Conservation (phyloP, 2,329 filamentous ascomycete genomes). For the Monilinia aucupariae region DNA sequence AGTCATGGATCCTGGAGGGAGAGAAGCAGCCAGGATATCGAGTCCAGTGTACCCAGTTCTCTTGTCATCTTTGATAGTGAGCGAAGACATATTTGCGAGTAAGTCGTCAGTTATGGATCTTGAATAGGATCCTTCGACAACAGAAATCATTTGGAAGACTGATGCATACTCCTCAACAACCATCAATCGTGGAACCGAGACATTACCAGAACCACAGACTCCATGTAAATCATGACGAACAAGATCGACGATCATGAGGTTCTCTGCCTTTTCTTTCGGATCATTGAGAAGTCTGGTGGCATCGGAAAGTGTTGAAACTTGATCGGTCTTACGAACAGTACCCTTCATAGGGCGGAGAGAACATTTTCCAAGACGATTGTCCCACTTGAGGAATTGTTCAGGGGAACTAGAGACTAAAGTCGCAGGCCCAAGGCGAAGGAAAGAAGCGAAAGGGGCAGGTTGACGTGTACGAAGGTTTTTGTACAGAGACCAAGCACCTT, state of each 20-base stretch:
- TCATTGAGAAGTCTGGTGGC: slow-evolving; percentile 69
- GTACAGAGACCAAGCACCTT: slow-evolving; percentile 33
- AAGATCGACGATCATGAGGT: slow-evolving; percentile 95
- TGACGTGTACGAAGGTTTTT: slow-evolving; percentile 31
- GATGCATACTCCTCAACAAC: slow-evolving; percentile 85
- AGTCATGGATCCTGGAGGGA: slow-evolving; percentile 94
- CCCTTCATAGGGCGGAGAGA: slow-evolving; percentile 95
- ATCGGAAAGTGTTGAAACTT: slow-evolving; percentile 60
- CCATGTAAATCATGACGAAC: slow-evolving; percentile 90
- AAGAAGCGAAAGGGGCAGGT: slow-evolving; percentile 59
- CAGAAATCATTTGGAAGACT: slow-evolving; percentile 86
- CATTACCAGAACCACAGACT: slow-evolving; percentile 69
- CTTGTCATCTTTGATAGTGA: slow-evolving; percentile 12
- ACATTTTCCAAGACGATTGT: slow-evolving; percentile 51
- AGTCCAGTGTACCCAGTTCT: slow-evolving; percentile 52
- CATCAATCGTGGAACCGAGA: slow-evolving; percentile 72
- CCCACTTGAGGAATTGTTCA: slow-evolving; percentile 77
- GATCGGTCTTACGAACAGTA: slow-evolving; percentile 73
- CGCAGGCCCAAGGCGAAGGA: slow-evolving; percentile 61
- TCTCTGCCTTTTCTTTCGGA: slow-evolving; percentile 89
- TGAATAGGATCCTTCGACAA: slow-evolving; percentile 66
- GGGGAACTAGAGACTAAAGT: slow-evolving; percentile 81
- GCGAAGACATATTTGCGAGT: slow-evolving; percentile 9
- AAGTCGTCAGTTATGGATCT: slow-evolving; percentile 8
- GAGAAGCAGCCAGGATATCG: slow-evolving; percentile 67